Base-by-base conservation (phyloP, 352 stramenopile genomes). In the Phytophthora crassamura region DNA sequence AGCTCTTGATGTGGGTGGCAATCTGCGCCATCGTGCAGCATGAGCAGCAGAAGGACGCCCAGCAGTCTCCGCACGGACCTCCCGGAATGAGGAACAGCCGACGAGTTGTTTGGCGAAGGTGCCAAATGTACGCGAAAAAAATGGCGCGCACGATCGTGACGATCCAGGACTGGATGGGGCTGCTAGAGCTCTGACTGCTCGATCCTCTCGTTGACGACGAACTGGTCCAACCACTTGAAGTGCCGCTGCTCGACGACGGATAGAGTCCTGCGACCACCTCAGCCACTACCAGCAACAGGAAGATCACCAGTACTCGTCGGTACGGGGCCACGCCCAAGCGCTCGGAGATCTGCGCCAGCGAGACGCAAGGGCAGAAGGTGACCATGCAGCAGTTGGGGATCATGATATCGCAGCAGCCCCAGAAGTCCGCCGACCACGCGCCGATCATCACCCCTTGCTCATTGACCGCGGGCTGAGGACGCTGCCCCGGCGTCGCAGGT, bases 331-430 rank as follows among this genome's bases (percentile, higher is more conserved):
- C 59, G 2, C 74, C 74, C 35, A 89, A 52, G 1, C 78, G 69
- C 20, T 69, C 34, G 0, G 70, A 60, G 53, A 86, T 83, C 49
- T 88, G 76, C 5, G 80, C 74, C 22, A 86, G 42, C 25, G 75
- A 78, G 14, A 89, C 63, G 52, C 80, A 87, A 10, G 80, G 74
- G 42, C 76, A 89, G 54, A 59, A 83, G 38, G 60, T 78, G 30
- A 69, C 64, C 74, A 84, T 82, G 50, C 69, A 57, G 47, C 64
- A 71, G 63, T 89, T 89, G 14, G 80, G 76, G 25, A 84, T 63
- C 35, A 74, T 55, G 36, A 42, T 38, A 38, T 74, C 61, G 55
- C 69, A 79, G 60, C 78, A 89, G 34, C 64, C 72, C 30, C 69
- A 88, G 36, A 86, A 74, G 33, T 67, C 73, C 4, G 45, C 48